Evolutionary conservation across 192 early-diverging fungal genomes (phyloP), one percentile per base, ranked within the genome.

Genomic region (Backusella tuberculispora): DNA sequence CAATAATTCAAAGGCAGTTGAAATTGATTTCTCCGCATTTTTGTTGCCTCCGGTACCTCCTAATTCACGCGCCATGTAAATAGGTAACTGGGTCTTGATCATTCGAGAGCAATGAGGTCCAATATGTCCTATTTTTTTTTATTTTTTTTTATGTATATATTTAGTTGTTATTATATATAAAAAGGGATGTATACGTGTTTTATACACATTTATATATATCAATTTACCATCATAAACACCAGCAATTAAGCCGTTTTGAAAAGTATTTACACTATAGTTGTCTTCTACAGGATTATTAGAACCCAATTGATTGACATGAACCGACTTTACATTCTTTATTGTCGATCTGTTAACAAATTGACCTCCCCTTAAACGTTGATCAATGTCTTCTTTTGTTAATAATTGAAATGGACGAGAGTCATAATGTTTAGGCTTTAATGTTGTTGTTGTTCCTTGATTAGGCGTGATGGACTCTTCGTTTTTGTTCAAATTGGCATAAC

Each of bases 241-340:
- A 74, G 82, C 85, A 69, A 86, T 83, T 24, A 82, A 77, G 64
- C 79, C 82, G 15, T 84, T 75, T 6, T 65, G 56, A 50, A 79
- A 81, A 17, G 77, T 71, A 37, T 81, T 60, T 38, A 76, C 75
- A 60, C 82, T 84, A 42, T 83, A 78, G 69, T 83, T 77, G 60
- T 88, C 87, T 64, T 88, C 87, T 1, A 84, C 77, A 9, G 87
- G 87, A 40, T 85, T 80, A 66, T 88, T 88, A 72, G 85, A 86
- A 0, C 79, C 78, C 7, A 88, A 29, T 34, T 84, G 85, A 63
- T 85, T 88, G 37, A 80, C 75, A 63, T 79, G 81, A n/a, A 84
- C 76, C 4, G 83, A 83, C 24, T 79, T 63, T 24, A 86, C 80
- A 48, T 79, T 41, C 17, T 79, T 80, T 6, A 38, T 21, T 10